Evolutionary conservation across 352 stramenopile genomes (phyloP).

Genomic region (Phytophthora pini): DNA sequence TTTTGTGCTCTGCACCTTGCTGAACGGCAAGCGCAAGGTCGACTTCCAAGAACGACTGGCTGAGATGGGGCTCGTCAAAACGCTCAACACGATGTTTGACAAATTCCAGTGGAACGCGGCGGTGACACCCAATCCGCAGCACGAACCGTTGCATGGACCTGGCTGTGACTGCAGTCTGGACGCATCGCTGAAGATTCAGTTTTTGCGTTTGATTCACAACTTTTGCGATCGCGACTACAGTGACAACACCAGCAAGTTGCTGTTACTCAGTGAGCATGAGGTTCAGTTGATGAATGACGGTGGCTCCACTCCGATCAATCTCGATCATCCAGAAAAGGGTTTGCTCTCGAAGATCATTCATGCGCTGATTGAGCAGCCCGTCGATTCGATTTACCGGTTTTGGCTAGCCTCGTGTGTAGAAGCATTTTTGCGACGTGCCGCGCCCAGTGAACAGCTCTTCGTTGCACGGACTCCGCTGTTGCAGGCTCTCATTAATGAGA

Average conservation of each 20-base stretch:
- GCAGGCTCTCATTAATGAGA: conserved; percentile 87
- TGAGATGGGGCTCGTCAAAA: conserved; percentile 89
- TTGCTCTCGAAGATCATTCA: conserved; percentile 92
- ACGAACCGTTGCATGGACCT: conserved; percentile 74
- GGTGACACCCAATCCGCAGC: conserved; percentile 42
- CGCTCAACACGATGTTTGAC: conserved; percentile 95
- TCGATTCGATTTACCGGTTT: conserved; percentile 96
- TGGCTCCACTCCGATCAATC: conserved; percentile 57
- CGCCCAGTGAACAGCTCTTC: conserved; percentile 91
- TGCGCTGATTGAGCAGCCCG: conserved; percentile 89
- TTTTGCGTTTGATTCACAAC: conserved; percentile 95
- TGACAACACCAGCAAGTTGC: conserved; percentile 81
- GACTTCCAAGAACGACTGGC: conserved; percentile 91
- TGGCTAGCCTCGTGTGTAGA: conserved; percentile 97
- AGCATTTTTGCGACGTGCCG: conserved; percentile 92
- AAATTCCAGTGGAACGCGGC: conserved; percentile 90
- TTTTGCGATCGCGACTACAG: conserved; percentile 96
- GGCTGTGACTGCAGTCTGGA: conserved; percentile 96
- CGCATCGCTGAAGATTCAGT: conserved; percentile 95
- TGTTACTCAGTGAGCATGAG: conserved; percentile 80
- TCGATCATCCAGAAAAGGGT: conserved; percentile 77
- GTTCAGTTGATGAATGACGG: conserved; percentile 57
- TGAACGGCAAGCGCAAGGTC: conserved; percentile 95
- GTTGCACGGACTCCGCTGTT: conserved; percentile 90
- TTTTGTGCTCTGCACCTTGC: conserved; percentile 96